Evolutionary conservation across 495 filamentous ascomycete genomes (phyloP).

Genomic region (Daldinia grandis): DNA sequence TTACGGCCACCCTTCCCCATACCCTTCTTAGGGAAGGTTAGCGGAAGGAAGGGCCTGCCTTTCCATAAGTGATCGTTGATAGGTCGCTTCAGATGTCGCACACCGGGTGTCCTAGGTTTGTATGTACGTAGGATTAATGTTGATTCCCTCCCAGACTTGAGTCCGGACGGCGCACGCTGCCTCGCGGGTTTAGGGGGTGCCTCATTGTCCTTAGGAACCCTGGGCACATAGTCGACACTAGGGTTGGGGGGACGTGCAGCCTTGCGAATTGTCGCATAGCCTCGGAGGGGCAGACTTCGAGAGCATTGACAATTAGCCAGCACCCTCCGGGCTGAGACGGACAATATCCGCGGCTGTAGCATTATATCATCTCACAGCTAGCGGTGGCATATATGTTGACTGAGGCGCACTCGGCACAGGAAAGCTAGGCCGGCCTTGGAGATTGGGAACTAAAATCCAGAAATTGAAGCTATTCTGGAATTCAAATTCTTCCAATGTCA

Average conservation of each 20-base stretch:
- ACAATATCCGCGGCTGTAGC: constrained; percentile 72
- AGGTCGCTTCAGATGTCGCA: constrained; percentile 88
- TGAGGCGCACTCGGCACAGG: constrained; percentile 8
- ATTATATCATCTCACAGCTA: constrained; percentile 51
- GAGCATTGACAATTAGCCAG: constrained; percentile 55
- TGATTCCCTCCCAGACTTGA: constrained; percentile 46
- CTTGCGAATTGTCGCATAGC: constrained; percentile 64
- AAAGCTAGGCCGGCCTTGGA: constrained; percentile 27
- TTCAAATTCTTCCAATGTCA: constrained; percentile 42
- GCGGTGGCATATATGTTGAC: constrained; percentile 15
- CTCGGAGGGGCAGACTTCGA: constrained; percentile 53
- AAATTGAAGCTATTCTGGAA: constrained; percentile 43
- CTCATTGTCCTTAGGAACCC: constrained; percentile 43
- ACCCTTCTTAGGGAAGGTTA: constrained; percentile 91
- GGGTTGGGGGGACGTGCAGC: constrained; percentile 47
- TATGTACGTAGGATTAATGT: constrained; percentile 76
- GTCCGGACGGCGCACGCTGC: constrained; percentile 1
- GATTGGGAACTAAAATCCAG: constrained; percentile 26
- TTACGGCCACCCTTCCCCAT: constrained; percentile 93
- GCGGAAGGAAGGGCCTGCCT: constrained; percentile 79
- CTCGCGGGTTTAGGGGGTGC: constrained; percentile 37
- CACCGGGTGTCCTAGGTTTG: constrained; percentile 92
- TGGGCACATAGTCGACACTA: constrained; percentile 49
- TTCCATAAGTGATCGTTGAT: constrained; percentile 98
- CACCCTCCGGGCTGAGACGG: constrained; percentile 57